Base-by-base conservation (phyloP, 495 filamentous ascomycete species). In the Penicillium robsamsonii region DNA sequence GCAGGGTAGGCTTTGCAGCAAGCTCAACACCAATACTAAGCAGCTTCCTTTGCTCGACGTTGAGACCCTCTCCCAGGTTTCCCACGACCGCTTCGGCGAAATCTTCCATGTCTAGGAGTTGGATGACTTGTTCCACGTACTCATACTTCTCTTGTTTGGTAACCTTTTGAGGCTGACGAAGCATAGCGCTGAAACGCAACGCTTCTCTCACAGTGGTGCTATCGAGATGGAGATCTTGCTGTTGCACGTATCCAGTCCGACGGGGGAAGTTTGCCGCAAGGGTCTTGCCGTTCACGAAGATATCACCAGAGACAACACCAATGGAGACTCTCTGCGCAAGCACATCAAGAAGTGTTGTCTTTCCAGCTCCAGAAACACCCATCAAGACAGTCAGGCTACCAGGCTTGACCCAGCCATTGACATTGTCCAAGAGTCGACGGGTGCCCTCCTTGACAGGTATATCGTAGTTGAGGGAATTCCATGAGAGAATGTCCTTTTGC, bases 231-330 rank as follows among this genome's bases (percentile, higher is more conserved):
- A 96, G 78, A 80, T 96, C 92, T 67, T 95, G 91, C 67, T 96
- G 92, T 64, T 96, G 89, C 22, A 92, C 92, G 61, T 96, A 96
- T 5, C 92, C 92, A n/a, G 90, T 93, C 71, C 89, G 89, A 48
- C 92, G 85, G 57, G 92, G 90, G 77, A 96, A 96, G 2, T 86
- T 90, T 5, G 79, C 71, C 58, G 90, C 85, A 15, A 86, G 66
- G 2, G 68, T 64, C 33, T 65, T 53, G 8, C 79, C 80, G 56
- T 82, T 78, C 1, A 83, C 75, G 7, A 79, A 61, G 27, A 83
- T 72, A 41, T 81, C 74, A n/a, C 79, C 80, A 17, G 63, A 69
- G 8, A 84, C 72, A 0, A 77, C 70, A 38, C 81, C 81, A 33
- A 80, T 72, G 2, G 69, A 66, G n/a, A 73, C 72, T 20, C 83